phyloP scores from a whole-genome alignment of 75 land plant species.

The Sequoiadendron giganteum region DNA sequence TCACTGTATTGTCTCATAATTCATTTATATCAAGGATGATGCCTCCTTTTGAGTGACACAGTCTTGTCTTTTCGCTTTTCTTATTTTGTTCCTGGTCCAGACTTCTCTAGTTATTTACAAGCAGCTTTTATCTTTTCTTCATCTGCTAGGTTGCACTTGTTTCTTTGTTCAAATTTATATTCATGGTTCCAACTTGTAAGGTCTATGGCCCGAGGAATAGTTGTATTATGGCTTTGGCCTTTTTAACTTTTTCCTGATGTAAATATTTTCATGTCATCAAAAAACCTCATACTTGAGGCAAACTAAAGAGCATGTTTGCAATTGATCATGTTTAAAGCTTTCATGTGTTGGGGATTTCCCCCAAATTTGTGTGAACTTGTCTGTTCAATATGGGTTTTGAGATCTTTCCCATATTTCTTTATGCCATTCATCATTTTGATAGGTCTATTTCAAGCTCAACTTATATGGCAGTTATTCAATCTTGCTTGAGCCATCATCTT shows the following conservation, averaged over 20 bases:
- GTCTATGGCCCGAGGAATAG: neutral
- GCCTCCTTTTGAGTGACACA: neutral
- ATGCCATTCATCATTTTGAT: neutral
- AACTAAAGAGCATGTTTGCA: neutral
- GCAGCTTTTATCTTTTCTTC: neutral
- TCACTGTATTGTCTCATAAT: neutral
- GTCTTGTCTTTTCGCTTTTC: neutral
- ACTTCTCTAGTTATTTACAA: neutral
- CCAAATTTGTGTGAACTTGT: neutral
- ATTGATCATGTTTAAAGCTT: neutral
- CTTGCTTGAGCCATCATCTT: neutral
- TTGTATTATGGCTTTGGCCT: neutral
- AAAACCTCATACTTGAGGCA: neutral
- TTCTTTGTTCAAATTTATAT: neutral
- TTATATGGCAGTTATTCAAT: neutral
- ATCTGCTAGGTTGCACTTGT: neutral
- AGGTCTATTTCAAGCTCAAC: neutral
- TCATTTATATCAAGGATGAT: neutral
- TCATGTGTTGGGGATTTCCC: no score
- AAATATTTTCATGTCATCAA: neutral
- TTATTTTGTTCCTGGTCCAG: neutral
- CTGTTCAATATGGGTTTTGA: neutral
- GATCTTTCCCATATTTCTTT: neutral
- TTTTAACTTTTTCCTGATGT: neutral
- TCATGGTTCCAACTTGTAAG: neutral